phyloP scores from a whole-genome alignment of 2,329 filamentous ascomycete genomes.

The Golovinomyces cichoracearum region DNA sequence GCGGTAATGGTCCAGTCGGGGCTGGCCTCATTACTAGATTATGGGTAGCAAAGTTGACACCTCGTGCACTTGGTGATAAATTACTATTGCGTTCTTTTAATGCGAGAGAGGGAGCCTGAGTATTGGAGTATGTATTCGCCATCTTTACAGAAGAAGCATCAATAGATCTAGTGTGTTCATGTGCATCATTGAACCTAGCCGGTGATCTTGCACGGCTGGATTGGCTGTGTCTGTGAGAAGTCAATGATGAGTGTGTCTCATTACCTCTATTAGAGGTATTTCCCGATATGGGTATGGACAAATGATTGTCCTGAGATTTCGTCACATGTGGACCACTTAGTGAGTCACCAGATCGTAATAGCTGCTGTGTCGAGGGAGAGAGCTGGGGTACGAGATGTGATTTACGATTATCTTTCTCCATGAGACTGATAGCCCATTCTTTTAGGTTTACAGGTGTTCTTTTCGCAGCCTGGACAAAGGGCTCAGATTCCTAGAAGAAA shows the following conservation, averaged over 20 bases:
- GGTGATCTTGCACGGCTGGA: constrained; percentile 12
- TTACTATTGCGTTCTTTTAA: constrained; percentile 16
- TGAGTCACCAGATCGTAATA: constrained; percentile 39
- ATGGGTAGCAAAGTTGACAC: constrained; percentile 22
- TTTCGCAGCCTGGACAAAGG: constrained; percentile 89
- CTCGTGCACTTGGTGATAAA: constrained; percentile 20
- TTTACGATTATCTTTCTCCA: constrained; percentile 87
- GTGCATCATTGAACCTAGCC: constrained; percentile 17
- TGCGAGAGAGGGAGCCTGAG: constrained; percentile 19
- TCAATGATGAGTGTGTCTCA: constrained; percentile 20
- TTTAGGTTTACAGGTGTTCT: constrained; percentile 80
- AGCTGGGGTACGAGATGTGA: constrained; percentile 66
- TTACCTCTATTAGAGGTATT: constrained; percentile 42
- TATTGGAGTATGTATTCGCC: constrained; percentile 26
- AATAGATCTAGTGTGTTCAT: constrained; percentile 22
- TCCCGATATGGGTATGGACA: constrained; percentile 40
- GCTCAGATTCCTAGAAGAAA: constrained; percentile 47
- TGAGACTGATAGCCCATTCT: constrained; percentile 80
- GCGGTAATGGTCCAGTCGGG: constrained; percentile 30
- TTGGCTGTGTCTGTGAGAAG: constrained; percentile 19
- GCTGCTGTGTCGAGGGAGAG: constrained; percentile 51
- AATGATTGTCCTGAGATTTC: constrained; percentile 20
- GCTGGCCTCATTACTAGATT: constrained; percentile 38
- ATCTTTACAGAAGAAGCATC: constrained; percentile 25
- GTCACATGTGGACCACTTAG: constrained; percentile 20